A percentile compares a stretch with the other conserved stretches of the same genome.
Conservation (phyloP, 2,329 filamentous ascomycete genomes). For the Mycocentrospora acerina region DNA sequence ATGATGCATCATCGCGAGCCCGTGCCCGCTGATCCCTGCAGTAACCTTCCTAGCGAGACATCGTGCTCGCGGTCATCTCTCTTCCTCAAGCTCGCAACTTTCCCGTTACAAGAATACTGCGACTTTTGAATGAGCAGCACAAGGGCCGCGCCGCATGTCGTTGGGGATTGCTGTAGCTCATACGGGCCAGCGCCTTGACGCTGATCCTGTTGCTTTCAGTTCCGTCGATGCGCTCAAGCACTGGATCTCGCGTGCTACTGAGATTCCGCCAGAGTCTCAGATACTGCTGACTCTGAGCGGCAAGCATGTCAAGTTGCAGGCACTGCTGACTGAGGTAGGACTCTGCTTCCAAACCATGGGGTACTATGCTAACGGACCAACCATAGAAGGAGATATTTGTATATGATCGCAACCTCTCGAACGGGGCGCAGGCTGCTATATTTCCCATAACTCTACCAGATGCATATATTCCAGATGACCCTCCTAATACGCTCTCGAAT, state of each 20-base stretch:
- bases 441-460: conserved; percentile 57
- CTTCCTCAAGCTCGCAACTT: conserved; percentile 13
- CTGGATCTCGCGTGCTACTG: conserved; percentile 75
- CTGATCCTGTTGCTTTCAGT: conserved; percentile 73
- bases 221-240: conserved; percentile 81
- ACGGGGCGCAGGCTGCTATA: conserved; percentile 49
- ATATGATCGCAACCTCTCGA: conserved; percentile 70
- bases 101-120: conserved; percentile 16
- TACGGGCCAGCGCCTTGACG: conserved; percentile 80
- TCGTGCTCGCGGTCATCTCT: conserved; percentile 14
- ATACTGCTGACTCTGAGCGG: conserved; percentile 85
- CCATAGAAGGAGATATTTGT: conserved; percentile 81
- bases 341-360: background rate
- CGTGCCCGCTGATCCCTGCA: conserved; percentile 34
- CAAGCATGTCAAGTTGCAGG: conserved; percentile 79
- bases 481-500: conserved; percentile 80
- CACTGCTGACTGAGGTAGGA: conserved; percentile 74
- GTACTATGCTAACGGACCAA: conserved; percentile 10
- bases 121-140: conserved; percentile 20
- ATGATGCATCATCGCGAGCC: conserved; percentile 20
- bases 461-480: conserved; percentile 60
- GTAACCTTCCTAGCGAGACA: conserved; percentile 24
- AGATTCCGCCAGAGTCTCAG: conserved; percentile 75
- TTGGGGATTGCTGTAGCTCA: conserved; percentile 90
- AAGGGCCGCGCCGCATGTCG: conserved; percentile 65